These are phyloP conservation scores for Avena eriantha DNA, from an alignment of 176 grass and related monocot species.

Conservation along the genomic window DNA sequence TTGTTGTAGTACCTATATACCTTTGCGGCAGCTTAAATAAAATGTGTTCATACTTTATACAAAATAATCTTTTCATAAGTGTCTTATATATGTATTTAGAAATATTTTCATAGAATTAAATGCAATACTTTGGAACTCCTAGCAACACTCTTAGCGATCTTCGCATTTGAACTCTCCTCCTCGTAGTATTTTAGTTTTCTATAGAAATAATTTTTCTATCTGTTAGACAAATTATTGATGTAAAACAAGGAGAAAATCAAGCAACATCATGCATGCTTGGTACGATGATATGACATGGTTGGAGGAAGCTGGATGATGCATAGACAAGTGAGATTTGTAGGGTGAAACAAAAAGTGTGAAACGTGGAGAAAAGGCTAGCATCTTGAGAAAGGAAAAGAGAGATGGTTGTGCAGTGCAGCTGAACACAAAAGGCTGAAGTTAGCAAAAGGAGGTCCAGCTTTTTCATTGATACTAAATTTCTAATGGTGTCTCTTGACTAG, in stretches of 20 bases:
- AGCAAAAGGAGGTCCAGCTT: not conserved
- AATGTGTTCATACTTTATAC: not conserved
- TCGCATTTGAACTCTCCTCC: not conserved
- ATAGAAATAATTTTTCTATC: not conserved
- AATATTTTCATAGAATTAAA: not conserved
- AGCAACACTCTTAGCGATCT: not conserved
- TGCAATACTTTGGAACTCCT: not conserved
- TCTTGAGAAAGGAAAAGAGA: not conserved
- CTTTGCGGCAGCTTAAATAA: not conserved
- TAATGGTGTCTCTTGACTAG: not conserved
- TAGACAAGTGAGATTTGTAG: not conserved
- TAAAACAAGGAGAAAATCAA: not conserved
- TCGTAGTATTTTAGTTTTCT: no score
- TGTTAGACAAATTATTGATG: not conserved
- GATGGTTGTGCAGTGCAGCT: not conserved
- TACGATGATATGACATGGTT: not conserved
- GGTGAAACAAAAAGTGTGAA: slow-evolving; percentile 26
- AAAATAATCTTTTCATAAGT: not conserved
- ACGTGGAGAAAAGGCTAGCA: not conserved
- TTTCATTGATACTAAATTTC: not conserved
- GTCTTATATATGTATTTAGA: not conserved
- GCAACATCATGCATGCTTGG: not conserved
- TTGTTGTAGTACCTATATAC: not conserved
- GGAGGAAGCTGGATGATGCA: not conserved
- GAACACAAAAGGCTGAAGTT: not conserved